These are phyloP conservation scores for Saccharomyces hybrid DNA, from an alignment of 1,139 yeast genomes.

Conservation along the genomic window DNA sequence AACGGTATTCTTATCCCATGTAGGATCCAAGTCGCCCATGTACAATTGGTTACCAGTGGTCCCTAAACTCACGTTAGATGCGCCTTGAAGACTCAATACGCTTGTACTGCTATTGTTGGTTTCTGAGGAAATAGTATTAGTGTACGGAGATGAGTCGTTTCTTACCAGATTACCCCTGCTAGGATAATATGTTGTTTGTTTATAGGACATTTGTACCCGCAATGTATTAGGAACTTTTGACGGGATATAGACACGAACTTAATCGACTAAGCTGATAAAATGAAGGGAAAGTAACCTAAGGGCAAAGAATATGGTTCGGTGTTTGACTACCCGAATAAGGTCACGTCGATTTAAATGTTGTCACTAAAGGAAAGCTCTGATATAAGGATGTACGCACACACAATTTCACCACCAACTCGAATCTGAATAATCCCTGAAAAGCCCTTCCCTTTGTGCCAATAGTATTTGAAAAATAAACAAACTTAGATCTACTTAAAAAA, in stretches of 20 bases:
- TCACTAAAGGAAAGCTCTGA: background rate
- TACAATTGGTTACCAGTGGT: slow-evolving; percentile 18
- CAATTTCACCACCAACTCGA: background rate
- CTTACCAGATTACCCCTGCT: background rate
- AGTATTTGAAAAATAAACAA: background rate
- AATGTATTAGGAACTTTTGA: background rate
- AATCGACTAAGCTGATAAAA: background rate
- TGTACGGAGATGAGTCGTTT: background rate
- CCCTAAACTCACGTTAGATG: background rate
- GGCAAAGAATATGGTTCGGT: background rate
- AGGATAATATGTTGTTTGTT: background rate
- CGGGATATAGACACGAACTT: background rate
- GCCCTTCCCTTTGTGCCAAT: background rate
- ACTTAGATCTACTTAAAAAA: background rate
- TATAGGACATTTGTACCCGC: slow-evolving; percentile 7
- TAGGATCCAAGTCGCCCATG: slow-evolving; percentile 75
- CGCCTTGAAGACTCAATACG: background rate
- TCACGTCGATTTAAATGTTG: background rate
- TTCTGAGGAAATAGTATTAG: background rate
- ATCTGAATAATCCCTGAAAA: background rate
- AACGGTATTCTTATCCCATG: slow-evolving; percentile 58
- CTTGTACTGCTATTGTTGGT: background rate
- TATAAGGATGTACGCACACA: background rate
- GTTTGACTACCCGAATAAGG: background rate
- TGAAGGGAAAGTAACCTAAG: background rate